Evolutionary conservation across 2,329 filamentous ascomycete species (phyloP).

Genomic region (Xylaria sp.): DNA sequence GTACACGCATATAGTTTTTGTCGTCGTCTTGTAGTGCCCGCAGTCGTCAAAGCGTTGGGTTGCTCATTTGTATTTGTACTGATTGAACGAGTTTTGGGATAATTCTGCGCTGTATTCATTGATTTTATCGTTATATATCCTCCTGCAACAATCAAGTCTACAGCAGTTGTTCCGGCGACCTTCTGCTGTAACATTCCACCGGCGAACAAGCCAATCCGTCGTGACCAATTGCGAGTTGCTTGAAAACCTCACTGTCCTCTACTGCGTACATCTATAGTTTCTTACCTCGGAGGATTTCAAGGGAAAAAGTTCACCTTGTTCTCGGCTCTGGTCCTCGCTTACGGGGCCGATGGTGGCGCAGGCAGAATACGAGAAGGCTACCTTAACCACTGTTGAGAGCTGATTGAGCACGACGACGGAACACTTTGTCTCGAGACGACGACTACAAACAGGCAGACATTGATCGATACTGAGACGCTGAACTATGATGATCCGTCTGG

Average conservation of each 20-base stretch:
- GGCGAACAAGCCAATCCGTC: neutral
- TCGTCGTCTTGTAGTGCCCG: neutral
- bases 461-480: neutral
- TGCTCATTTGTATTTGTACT: neutral
- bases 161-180: neutral
- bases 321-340: neutral
- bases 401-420: neutral
- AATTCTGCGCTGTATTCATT: too few relatives aligned
- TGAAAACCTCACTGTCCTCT: neutral
- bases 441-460: neutral
- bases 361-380: neutral
- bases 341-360: neutral
- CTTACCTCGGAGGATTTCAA: neutral
- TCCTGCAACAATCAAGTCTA: neutral
- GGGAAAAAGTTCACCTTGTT: neutral
- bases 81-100: neutral
- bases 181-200: neutral
- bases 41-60: neutral
- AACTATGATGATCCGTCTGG: neutral
- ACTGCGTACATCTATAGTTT: neutral
- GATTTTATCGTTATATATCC: neutral
- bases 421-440: neutral
- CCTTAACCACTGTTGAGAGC: neutral
- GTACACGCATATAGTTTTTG: neutral
- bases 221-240: neutral